Evolutionary conservation across 2,329 filamentous ascomycete genomes (phyloP), one percentile per base, ranked within the genome.

Genomic region (Albophoma yamanashiensis): DNA sequence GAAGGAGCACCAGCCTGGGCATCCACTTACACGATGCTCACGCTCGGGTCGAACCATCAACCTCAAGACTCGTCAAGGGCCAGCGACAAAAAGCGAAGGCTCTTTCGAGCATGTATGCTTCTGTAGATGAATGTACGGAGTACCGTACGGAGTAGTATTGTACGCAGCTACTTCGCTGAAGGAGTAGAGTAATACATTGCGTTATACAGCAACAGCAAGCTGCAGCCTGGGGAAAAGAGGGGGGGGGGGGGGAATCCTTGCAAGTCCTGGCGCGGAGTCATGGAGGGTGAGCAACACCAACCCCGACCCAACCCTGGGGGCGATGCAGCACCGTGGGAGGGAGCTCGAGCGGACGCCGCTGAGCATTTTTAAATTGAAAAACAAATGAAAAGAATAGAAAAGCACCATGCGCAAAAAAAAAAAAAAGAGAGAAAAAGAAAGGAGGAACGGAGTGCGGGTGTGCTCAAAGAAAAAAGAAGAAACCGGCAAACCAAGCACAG

Each of bases 1-100:
- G n/a, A n/a, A n/a, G n/a, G n/a, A n/a, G n/a, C n/a, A n/a, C n/a
- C 9, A 45, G 3, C 2, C 3, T 4, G 6, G 1, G 20, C 20
- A 3, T 40, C 40, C 17, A 22, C 42, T 43, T 43, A 43, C 42
- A 11, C 42, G 42, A n/a, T n/a, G 17, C 20, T 8, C 7, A n/a
- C 3, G 42, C 9, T 43, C 42, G 20, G 20, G 7, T 45, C 43
- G 43, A 45, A 45, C 43, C 11, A n/a, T 11, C n/a, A 1, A 45
- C 43, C 43, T 45, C n/a, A 9, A 5, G 43, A 25, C 43, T 12
- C 25, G 20, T 42, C 40, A 20, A 20, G 43, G 9, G 8, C 9
- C 3, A 31, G 4, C 22, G 7, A 25, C 42, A 45, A 45, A 45
- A 45, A 45, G 43, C 43, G 43, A 45, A 45, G 43, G 43, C 43